Conservation (phyloP, 1,284 basidiomycete species). For the Rhizopogon parksii region DNA sequence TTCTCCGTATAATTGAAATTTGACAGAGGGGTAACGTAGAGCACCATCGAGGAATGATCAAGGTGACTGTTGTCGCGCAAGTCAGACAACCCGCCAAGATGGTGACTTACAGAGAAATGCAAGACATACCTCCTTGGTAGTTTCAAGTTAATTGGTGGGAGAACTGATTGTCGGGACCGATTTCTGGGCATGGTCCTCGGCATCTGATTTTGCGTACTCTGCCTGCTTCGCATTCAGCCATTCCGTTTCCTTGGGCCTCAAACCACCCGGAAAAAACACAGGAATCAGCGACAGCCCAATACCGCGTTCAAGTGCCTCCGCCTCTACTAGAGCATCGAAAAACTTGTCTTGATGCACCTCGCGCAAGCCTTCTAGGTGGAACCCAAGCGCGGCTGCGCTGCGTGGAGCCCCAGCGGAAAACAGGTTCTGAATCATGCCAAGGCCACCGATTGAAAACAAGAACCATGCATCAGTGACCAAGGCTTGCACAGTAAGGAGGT, state of each 20-base stretch:
- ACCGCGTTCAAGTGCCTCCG: background rate
- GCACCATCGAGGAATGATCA: no score
- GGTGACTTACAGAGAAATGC: background rate
- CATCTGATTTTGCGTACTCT: background rate
- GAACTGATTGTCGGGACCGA: background rate
- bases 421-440: background rate
- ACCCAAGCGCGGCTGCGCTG: background rate
- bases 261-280: background rate
- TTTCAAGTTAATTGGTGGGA: background rate
- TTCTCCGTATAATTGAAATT: no score
- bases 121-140: background rate
- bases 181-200: background rate
- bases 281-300: background rate
- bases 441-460: background rate
- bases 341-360: background rate
- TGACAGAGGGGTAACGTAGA: no score
- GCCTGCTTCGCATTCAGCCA: background rate
- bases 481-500: background rate
- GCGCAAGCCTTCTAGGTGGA: background rate
- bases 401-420: background rate
- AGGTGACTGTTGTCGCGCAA: background rate
- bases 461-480: background rate
- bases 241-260: background rate
- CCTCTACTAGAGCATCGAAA: background rate
- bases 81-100: background rate